phyloP scores from a whole-genome alignment of 192 early-diverging fungal genomes.

The Mortierella claussenii region DNA sequence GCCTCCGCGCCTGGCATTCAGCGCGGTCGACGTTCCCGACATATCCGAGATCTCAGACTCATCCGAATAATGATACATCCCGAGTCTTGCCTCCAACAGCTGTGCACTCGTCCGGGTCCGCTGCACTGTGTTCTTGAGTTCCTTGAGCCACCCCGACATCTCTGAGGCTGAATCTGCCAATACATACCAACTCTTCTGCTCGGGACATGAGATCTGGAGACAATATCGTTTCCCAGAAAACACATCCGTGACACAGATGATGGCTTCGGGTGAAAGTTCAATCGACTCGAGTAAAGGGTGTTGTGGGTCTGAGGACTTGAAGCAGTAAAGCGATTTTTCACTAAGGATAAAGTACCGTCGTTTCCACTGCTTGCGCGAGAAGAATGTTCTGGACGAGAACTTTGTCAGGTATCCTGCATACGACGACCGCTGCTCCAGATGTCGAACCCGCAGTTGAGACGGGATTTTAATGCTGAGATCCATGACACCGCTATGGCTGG shows the following conservation, averaged over 20 bases:
- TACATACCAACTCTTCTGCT: slow-evolving; percentile 53
- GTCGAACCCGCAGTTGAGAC: slow-evolving; percentile 35
- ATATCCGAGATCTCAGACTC: slow-evolving; percentile 31
- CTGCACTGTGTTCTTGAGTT: slow-evolving; percentile 51
- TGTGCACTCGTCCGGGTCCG: slow-evolving; percentile 15
- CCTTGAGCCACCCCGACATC: slow-evolving; percentile 55
- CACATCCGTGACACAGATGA: slow-evolving; percentile 55
- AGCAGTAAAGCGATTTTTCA: slow-evolving; percentile 54
- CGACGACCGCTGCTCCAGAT: slow-evolving; percentile 30
- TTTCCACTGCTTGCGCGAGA: slow-evolving; percentile 56
- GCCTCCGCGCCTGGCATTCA: no score
- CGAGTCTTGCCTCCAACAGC: no score
- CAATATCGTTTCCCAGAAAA: slow-evolving; percentile 53
- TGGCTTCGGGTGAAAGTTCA: slow-evolving; percentile 34
- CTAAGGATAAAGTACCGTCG: slow-evolving; percentile 53
- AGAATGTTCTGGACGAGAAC: slow-evolving; percentile 48
- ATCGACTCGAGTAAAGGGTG: slow-evolving; percentile 47
- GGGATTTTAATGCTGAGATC: neutral
- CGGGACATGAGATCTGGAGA: slow-evolving; percentile 45
- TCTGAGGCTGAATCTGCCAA: slow-evolving; percentile 54
- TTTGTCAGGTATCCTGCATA: slow-evolving; percentile 53
- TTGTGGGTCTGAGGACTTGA: slow-evolving; percentile 52
- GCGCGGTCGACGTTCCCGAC: slow-evolving; percentile 1
- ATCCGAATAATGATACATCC: slow-evolving; percentile 33
- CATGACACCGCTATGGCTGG: neutral